Base-by-base conservation (phyloP, 1,284 basidiomycete species). In the Microbotryum violaceum region DNA sequence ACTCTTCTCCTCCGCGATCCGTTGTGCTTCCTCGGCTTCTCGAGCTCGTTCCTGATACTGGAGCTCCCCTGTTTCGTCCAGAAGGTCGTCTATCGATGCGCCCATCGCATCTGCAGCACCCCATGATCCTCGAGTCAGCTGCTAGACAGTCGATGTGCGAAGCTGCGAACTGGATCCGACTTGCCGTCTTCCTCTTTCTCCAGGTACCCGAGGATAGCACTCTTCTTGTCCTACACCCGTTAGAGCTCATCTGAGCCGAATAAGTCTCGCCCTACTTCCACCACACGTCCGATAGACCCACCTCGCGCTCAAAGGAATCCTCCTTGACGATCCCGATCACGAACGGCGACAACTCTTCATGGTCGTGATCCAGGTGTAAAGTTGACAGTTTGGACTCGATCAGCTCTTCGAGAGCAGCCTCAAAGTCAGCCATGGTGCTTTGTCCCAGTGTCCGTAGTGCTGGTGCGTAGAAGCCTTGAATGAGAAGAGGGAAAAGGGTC, bases 191-290 rank as follows among this genome's bases (percentile, higher is more conserved):
- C 58, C 27, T 69, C 67, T 7, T 49, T 23, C 33, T 69, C 67
- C 16, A 69, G 53, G 54, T 64, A 46, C 10, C 67, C 64, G 5
- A 66, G 33, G 49, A 69, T 64, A 6, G 67, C 67, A 37, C 58
- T 61, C 42, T 59, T 64, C 18, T 65, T 61, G 52, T 69, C 67
- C 67, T 68, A 51, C n/a, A 21, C 4, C 5, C 8, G 48, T 50
- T n/a, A 21, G n/a, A 12, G n/a, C 16, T 33, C 18, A 14, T 48
- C 16, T 27, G 2, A 31, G 3, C 4, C 18, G 18, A 48, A 18
- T n/a, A 7, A 29, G 14, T 29, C 18, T 8, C 7, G 12, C 8
- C 12, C 12, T 21, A 3, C 14, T 4, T 4, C n/a, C 16, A 14
- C 1, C 1, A 18, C 37, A 42, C 37, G 0, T 2, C 18, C 29